Conservation (phyloP, 495 filamentous ascomycete species). For the Pyrenopolyporus hunteri region DNA sequence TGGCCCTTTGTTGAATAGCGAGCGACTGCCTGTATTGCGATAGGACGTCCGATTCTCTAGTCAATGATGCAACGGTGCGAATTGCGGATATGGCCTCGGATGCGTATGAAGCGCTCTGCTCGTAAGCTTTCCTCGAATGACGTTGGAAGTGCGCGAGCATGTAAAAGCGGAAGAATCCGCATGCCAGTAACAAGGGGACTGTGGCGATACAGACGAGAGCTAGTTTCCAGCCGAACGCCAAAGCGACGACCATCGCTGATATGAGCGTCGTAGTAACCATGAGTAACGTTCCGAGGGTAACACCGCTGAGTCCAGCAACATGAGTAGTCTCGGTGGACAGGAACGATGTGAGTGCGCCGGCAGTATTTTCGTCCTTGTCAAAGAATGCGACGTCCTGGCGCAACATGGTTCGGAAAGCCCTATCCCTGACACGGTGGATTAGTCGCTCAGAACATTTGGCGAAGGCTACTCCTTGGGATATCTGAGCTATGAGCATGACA, state of each 20-base stretch:
- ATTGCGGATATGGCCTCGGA: slow-evolving; percentile 92
- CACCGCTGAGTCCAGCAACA: slow-evolving; percentile 79
- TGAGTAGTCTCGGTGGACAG: slow-evolving; percentile 86
- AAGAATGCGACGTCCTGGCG: slow-evolving; percentile 93
- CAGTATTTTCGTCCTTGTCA: slow-evolving; percentile 81
- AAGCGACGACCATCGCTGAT: slow-evolving; percentile 67
- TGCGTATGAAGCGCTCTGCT: slow-evolving; percentile 77
- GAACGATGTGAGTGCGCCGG: slow-evolving; percentile 83
- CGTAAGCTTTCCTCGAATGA: slow-evolving; percentile 73
- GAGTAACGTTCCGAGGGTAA: slow-evolving; percentile 83
- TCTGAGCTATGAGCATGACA: slow-evolving; percentile 72
- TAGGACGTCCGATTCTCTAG: slow-evolving; percentile 81
- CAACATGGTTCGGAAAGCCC: slow-evolving; percentile 84
- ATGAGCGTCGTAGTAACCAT: slow-evolving; percentile 76
- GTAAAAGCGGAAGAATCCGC: slow-evolving; percentile 87
- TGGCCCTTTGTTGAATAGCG: slow-evolving; percentile 63
- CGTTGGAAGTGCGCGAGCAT: slow-evolving; percentile 78
- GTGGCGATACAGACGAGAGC: slow-evolving; percentile 80
- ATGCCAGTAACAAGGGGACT: slow-evolving; percentile 76
- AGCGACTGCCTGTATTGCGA: slow-evolving; percentile 72
- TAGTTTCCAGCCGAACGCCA: slow-evolving; percentile 87
- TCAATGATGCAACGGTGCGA: slow-evolving; percentile 89
- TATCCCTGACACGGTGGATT: slow-evolving; percentile 78
- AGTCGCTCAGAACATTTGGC: slow-evolving; percentile 84
- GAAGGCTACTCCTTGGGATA: slow-evolving; percentile 73